phyloP scores from a whole-genome alignment of 495 filamentous ascomycete genomes.

The Penicillium manginii region DNA sequence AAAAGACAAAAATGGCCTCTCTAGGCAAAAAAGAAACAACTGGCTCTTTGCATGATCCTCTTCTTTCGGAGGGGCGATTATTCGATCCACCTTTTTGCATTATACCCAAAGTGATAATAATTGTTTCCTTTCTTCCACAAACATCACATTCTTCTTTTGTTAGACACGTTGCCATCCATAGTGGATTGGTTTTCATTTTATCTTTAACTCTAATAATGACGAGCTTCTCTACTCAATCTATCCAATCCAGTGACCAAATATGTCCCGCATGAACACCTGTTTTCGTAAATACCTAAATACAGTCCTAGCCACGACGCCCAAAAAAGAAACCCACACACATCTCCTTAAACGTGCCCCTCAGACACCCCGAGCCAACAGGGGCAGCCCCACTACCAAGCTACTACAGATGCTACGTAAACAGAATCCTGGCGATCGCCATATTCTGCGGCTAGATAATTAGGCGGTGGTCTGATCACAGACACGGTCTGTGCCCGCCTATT shows the following conservation, averaged over 20 bases:
- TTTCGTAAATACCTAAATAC: background rate
- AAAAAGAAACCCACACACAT: background rate
- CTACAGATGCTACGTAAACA: too few species aligned
- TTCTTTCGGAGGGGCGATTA: constrained; percentile 18
- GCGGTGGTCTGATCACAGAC: constrained; percentile 1
- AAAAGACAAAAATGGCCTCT: constrained; percentile 5
- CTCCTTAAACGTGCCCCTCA: background rate
- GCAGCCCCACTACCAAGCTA: background rate
- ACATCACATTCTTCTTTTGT: constrained; percentile 1
- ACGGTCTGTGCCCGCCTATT: background rate
- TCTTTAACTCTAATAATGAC: background rate
- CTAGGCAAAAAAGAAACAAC: constrained; percentile 11
- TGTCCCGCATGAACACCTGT: background rate
- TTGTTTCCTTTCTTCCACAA: constrained; percentile 10
- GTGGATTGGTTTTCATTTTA: background rate
- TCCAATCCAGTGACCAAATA: background rate
- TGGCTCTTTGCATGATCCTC: constrained; percentile 13
- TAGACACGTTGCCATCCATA: background rate
- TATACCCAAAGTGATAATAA: constrained; percentile 24
- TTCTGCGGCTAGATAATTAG: background rate
- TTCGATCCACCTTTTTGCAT: constrained; percentile 22
- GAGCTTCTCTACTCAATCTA: background rate
- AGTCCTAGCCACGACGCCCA: background rate
- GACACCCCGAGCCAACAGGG: too few species aligned
- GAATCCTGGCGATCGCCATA: background rate